Evolutionary conservation across 2,329 filamentous ascomycete species (phyloP).

Genomic region (Ploettnerulaceae sp.): DNA sequence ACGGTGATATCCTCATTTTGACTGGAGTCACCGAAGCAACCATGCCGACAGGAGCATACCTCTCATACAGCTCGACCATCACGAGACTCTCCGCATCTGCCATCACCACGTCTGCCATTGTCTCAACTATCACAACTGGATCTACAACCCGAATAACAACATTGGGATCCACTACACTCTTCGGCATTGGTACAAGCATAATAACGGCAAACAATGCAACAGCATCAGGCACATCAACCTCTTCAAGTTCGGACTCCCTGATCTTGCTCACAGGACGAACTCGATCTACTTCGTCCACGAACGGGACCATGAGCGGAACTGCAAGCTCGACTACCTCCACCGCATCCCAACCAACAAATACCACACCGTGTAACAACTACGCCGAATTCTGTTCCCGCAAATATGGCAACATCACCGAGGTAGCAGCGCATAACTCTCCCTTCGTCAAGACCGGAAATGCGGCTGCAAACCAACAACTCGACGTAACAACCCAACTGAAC

Average conservation of each 20-base stretch:
- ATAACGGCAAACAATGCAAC: constrained; percentile 25
- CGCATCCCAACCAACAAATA: constrained; percentile 55
- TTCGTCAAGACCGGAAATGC: constrained; percentile 67
- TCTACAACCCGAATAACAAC: constrained; percentile 26
- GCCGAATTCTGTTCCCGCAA: constrained; percentile 70
- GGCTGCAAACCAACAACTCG: constrained; percentile 68
- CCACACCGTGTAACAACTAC: constrained; percentile 74
- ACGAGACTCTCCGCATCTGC: constrained; percentile 21
- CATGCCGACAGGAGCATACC: constrained; percentile 37
- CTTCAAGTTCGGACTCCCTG: constrained; percentile 35
- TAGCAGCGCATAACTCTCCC: constrained; percentile 77
- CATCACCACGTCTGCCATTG: constrained; percentile 26
- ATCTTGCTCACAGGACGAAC: constrained; percentile 36
- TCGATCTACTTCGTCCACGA: constrained; percentile 35
- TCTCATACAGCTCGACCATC: constrained; percentile 36
- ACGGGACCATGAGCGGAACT: constrained; percentile 46
- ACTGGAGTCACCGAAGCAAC: constrained; percentile 22
- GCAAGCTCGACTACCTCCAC: constrained; percentile 42
- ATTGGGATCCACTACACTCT: constrained; percentile 29
- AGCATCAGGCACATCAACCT: constrained; percentile 20
- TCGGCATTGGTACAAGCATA: constrained; percentile 21
- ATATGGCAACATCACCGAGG: constrained; percentile 77
- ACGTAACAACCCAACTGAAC: constrained; percentile 67
- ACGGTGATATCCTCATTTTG: constrained; percentile 4
- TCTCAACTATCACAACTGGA: constrained; percentile 26